Conservation (phyloP, 768 basidiomycete genomes). For the Suillus variegatus region DNA sequence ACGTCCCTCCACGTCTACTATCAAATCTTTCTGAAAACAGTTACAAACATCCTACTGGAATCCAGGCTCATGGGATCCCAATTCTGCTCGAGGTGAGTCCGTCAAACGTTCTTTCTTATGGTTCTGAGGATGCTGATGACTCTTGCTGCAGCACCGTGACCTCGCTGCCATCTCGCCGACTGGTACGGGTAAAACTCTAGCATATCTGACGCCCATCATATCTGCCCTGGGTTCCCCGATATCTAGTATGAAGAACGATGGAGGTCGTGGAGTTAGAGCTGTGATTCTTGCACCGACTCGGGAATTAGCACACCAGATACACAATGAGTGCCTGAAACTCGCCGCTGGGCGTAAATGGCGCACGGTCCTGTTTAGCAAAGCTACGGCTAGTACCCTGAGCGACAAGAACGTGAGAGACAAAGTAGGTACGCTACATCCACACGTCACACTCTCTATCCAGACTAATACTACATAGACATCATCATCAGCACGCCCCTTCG, state of each 20-base stretch:
- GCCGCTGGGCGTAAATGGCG: slow-evolving; percentile 84
- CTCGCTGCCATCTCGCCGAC: slow-evolving; percentile 95
- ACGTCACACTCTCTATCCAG: slow-evolving; percentile 4
- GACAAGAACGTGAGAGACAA: slow-evolving; percentile 72
- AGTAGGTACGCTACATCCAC: slow-evolving; percentile 58
- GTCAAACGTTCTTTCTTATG: neutral
- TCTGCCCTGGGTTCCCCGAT: slow-evolving; percentile 56
- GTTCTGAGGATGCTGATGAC: slow-evolving; percentile 9
- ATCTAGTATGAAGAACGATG: slow-evolving; percentile 44
- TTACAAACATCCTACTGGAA: slow-evolving; percentile 71
- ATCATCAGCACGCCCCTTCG: slow-evolving; percentile 92
- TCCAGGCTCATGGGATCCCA: slow-evolving; percentile 80
- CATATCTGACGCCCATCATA: slow-evolving; percentile 87
- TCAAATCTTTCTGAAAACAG: slow-evolving; percentile 63
- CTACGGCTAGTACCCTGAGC: slow-evolving; percentile 80
- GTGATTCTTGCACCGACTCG: slow-evolving; percentile 89
- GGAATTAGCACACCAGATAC: slow-evolving; percentile 94
- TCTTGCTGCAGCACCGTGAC: slow-evolving; percentile 63
- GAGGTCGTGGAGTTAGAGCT: slow-evolving; percentile 67
- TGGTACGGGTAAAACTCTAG: slow-evolving; percentile 94
- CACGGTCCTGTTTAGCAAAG: slow-evolving; percentile 82
- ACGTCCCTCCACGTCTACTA: slow-evolving; percentile 59
- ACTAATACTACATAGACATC: slow-evolving; percentile 56
- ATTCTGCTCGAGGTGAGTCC: slow-evolving; percentile 71
- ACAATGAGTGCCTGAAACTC: slow-evolving; percentile 85